phyloP scores from a whole-genome alignment of 164 flowering plant genomes.

The Kalanchoe fedtschenkoi region DNA sequence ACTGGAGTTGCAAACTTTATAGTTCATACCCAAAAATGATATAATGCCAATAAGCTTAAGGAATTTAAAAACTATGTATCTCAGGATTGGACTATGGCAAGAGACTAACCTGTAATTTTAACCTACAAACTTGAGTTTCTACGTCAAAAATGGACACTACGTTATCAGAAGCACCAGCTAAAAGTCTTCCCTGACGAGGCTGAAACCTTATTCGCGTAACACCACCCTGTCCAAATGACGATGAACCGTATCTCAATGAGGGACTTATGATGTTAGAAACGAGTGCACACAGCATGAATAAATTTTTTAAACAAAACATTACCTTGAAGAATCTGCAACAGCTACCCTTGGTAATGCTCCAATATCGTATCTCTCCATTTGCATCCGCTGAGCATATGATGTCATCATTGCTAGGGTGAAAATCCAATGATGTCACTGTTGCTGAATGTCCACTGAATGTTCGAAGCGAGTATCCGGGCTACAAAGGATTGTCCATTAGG shows the following conservation, averaged over 20 bases:
- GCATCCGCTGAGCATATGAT: constrained; percentile 71
- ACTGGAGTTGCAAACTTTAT: too few species aligned
- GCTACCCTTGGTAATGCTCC: constrained; percentile 72
- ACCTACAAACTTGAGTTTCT: constrained; percentile 53
- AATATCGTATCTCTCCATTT: constrained; percentile 62
- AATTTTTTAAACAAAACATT: constrained; percentile 3
- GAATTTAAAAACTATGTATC: neutral
- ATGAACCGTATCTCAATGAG: neutral
- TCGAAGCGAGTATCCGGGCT: constrained; percentile 64
- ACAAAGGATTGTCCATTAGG: constrained; percentile 17
- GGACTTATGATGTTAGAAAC: neutral
- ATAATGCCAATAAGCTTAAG: neutral
- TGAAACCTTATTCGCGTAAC: constrained; percentile 60
- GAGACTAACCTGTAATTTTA: constrained; percentile 43
- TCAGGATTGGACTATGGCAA: neutral
- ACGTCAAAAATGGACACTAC: constrained; percentile 57
- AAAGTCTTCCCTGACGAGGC: constrained; percentile 48
- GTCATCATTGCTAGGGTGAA: constrained; percentile 69
- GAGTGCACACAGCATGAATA: neutral
- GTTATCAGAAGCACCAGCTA: constrained; percentile 66
- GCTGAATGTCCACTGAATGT: constrained; percentile 62
- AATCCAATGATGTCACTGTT: constrained; percentile 62
- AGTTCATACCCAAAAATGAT: too few species aligned
- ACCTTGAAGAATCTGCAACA: constrained; percentile 59
- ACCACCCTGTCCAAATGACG: constrained; percentile 38